Conservation (phyloP, 257 asterid genomes). For the Lycium barbarum region DNA sequence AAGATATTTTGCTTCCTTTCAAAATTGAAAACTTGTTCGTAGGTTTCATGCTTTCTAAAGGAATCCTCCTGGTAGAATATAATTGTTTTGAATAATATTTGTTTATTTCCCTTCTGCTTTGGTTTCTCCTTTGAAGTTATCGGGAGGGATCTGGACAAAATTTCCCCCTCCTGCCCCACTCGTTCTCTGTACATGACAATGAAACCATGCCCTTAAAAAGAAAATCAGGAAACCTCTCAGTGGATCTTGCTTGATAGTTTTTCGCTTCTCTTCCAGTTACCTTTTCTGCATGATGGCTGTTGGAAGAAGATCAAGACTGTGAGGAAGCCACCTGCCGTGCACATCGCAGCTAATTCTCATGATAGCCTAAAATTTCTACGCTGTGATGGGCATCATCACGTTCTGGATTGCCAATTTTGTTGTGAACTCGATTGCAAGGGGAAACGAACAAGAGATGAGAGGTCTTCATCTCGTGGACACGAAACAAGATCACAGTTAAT, state of each 20-base stretch:
- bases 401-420: slow-evolving; percentile 31
- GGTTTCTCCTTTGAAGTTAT: background rate
- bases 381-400: slow-evolving; percentile 23
- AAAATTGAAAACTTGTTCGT: background rate
- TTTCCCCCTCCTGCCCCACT: background rate
- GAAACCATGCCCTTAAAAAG: background rate
- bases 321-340: slow-evolving; percentile 39
- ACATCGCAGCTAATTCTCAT: slow-evolving; percentile 45
- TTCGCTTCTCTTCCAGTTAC: slow-evolving; percentile 33
- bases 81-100: background rate
- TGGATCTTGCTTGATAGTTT: slow-evolving; percentile 15
- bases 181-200: background rate
- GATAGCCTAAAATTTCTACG: slow-evolving; percentile 36
- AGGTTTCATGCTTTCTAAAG: background rate
- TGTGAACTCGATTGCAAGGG: slow-evolving; percentile 31
- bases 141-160: background rate
- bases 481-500: slow-evolving; percentile 36
- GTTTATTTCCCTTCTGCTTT: slow-evolving; percentile 3
- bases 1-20: background rate
- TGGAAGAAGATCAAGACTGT: slow-evolving; percentile 44
- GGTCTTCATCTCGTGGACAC: slow-evolving; percentile 37
- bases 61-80: background rate
- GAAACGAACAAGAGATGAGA: slow-evolving; percentile 41
- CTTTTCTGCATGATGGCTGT: slow-evolving; percentile 42
- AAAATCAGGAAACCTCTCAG: background rate